Conservation (phyloP, 2,329 filamentous ascomycete genomes). For the Exophiala xenobiotica region DNA sequence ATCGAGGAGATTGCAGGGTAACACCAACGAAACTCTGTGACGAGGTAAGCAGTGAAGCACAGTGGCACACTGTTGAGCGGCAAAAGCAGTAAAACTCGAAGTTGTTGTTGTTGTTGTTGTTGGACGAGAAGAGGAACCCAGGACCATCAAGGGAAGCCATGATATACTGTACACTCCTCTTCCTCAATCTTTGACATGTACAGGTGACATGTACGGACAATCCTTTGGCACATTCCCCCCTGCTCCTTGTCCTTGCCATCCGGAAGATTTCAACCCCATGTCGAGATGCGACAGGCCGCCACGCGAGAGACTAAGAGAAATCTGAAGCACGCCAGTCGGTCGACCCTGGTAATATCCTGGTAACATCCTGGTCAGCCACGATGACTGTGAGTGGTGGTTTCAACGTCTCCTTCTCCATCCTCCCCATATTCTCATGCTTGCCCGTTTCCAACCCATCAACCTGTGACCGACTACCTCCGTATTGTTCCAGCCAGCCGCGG, state of each 20-base stretch:
- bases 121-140: no score
- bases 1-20: slow-evolving; percentile 1
- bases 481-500: slow-evolving; percentile 10
- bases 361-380: no score
- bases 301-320: slow-evolving; percentile 23
- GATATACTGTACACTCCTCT: no score
- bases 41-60: neutral
- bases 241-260: no score
- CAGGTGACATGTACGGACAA: no score
- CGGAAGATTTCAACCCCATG: slow-evolving; percentile 21
- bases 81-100: neutral
- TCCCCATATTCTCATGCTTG: slow-evolving; percentile 6
- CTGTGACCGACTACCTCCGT: slow-evolving; percentile 18
- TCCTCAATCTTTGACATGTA: no score
- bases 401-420: slow-evolving; percentile 5
- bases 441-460: slow-evolving; percentile 3
- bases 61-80: neutral
- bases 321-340: slow-evolving; percentile 26
- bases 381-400: slow-evolving; percentile 18
- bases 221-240: no score
- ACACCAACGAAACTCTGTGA: neutral
- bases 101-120: no score
- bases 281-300: slow-evolving; percentile 19
- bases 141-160: no score
- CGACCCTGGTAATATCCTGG: slow-evolving; percentile 2